phyloP scores from a whole-genome alignment of 352 stramenopile species.

The Pythium sukuiense region DNA sequence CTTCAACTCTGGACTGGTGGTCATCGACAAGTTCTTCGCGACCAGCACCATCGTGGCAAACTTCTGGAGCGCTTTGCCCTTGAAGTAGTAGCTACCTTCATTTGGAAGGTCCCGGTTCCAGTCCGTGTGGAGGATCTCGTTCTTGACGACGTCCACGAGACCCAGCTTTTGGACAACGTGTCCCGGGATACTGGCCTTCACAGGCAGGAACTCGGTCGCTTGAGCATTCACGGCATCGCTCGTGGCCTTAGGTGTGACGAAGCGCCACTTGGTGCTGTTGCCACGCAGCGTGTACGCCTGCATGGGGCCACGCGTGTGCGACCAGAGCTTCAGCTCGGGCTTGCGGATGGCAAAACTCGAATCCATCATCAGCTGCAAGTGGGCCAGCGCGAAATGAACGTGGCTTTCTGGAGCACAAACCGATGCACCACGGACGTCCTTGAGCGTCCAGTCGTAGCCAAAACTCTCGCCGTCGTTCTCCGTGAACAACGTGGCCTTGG shows the following conservation, averaged over 20 bases:
- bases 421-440: background rate
- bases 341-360: conserved; percentile 36
- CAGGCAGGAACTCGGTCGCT: conserved; percentile 55
- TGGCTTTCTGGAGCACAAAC: conserved; percentile 3
- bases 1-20: conserved; percentile 50
- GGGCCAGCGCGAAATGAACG: conserved; percentile 69
- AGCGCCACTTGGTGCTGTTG: conserved; percentile 42
- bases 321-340: conserved; percentile 58
- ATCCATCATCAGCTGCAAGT: conserved; percentile 61
- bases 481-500: conserved; percentile 22
- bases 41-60: conserved; percentile 79
- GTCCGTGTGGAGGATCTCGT: conserved; percentile 64
- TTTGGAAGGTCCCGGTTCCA: conserved; percentile 52
- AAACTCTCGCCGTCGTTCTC: conserved; percentile 45
- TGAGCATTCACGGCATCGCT: conserved; percentile 41
- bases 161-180: conserved; percentile 29
- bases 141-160: conserved; percentile 36
- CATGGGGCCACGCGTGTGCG: conserved; percentile 73
- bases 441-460: conserved; percentile 58
- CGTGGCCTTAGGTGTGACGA: conserved; percentile 40
- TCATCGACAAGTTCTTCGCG: conserved; percentile 54
- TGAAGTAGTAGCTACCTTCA: conserved; percentile 86
- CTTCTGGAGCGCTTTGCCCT: conserved; percentile 78
- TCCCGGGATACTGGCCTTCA: conserved; percentile 26
- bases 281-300: conserved; percentile 47